Evolutionary conservation across 805 yeast genomes (phyloP).

Genomic region (Candida andamanensis): DNA sequence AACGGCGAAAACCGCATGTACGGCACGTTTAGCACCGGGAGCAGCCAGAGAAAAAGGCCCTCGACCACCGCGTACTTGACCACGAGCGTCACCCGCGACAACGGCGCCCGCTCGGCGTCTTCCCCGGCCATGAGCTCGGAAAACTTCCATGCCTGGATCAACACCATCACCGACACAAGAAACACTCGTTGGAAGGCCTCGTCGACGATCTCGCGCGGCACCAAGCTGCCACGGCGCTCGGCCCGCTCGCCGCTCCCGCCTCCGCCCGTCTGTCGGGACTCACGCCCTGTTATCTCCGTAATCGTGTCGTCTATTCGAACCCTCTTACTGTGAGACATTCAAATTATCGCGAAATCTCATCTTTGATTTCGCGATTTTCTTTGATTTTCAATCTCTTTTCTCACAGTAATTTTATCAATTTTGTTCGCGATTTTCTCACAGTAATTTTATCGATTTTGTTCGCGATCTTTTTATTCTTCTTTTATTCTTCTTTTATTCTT

Average conservation of each 20-base stretch:
- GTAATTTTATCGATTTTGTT: no score
- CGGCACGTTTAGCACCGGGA: constrained; percentile 75
- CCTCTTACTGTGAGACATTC: constrained; percentile 4
- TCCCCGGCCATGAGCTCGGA: constrained; percentile 54
- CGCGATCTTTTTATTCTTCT: no score
- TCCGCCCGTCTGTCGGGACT: constrained; percentile 3
- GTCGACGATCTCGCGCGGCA: constrained; percentile 65
- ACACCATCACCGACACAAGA: constrained; percentile 57
- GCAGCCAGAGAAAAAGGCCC: constrained; percentile 59
- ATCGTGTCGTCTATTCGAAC: constrained; percentile 11
- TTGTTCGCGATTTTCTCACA: no score
- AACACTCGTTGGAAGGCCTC: constrained; percentile 72
- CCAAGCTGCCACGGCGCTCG: constrained; percentile 23
- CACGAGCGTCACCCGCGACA: constrained; percentile 51
- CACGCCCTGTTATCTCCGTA: constrained; percentile 7
- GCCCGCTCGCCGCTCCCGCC: no score
- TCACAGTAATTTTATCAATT: no score
- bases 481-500: no score
- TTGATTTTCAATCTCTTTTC: no score
- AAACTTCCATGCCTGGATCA: constrained; percentile 82
- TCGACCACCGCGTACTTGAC: constrained; percentile 72
- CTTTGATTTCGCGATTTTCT: no score
- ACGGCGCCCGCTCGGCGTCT: constrained; percentile 24
- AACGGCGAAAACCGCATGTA: constrained; percentile 60
- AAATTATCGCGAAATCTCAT: background rate